A percentile compares a stretch with the other conserved stretches of the same genome.
Conservation (phyloP, 1,284 basidiomycete species). For the Ustilago esculenta region DNA sequence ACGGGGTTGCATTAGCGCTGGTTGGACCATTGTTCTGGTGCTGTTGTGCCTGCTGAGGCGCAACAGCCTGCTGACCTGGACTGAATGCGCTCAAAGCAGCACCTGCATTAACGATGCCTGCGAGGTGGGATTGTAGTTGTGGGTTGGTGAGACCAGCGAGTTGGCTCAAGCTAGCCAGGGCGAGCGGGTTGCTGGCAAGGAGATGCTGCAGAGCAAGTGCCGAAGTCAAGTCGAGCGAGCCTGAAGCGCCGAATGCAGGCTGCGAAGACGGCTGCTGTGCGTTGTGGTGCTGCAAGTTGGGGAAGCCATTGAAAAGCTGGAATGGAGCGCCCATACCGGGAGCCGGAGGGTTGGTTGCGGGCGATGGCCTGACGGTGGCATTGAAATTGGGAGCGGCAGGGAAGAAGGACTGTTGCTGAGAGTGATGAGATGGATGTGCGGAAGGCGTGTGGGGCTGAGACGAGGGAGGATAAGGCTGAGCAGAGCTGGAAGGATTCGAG, state of each 20-base stretch:
- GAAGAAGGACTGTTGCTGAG: conserved; percentile 27
- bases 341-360: conserved; percentile 26
- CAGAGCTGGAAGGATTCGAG: conserved; percentile 15
- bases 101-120: conserved; percentile 33
- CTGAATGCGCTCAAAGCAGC: conserved; percentile 23
- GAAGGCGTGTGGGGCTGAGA: conserved; percentile 27
- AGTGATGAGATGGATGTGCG: conserved; percentile 20
- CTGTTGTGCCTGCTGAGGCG: conserved; percentile 30
- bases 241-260: conserved; percentile 17
- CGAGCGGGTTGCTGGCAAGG: conserved; percentile 58
- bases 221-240: conserved; percentile 59
- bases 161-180: conserved; percentile 48
- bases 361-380: conserved; percentile 22
- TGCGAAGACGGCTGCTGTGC: conserved; percentile 20
- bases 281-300: conserved; percentile 24
- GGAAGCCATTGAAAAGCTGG: conserved; percentile 33
- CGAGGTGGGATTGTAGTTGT: conserved; percentile 46
- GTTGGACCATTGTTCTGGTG: conserved; percentile 11
- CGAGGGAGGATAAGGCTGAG: conserved; percentile 21
- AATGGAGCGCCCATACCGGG: conserved; percentile 22
- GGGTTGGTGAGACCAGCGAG: conserved; percentile 49
- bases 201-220: conserved; percentile 65
- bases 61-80: conserved; percentile 9
- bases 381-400: conserved; percentile 34
- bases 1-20: conserved; percentile 9